Evolutionary conservation across 2,329 filamentous ascomycete species (phyloP), one percentile per base, ranked within the genome.

Genomic region (Colletotrichum sp.): DNA sequence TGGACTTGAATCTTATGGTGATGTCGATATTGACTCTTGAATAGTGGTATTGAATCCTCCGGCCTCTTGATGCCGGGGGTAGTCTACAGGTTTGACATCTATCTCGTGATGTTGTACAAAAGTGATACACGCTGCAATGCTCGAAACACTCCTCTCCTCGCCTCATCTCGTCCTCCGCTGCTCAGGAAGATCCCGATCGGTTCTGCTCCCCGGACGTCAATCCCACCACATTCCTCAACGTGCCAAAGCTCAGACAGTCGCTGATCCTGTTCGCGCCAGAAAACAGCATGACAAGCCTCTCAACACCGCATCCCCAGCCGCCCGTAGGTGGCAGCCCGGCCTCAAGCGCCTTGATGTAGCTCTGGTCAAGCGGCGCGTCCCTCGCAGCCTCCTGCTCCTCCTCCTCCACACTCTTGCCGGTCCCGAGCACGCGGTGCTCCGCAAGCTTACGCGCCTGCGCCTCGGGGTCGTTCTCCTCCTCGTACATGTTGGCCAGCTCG

Each of bases 401-500:
- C 76, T 72, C 72, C 12, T 71, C 81, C 78, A 55, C 75, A 21
- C 81, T 79, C 67, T 79, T 83, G 78, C 85, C 66, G 26, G 70
- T 86, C 59, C 84, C 82, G 24, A 85, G 81, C 30, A 80, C 83
- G 32, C 86, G 84, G 79, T 92, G 90, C 12, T 85, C 89, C 63
- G 92, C 85, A 78, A 99, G 96, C 85, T 99, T 99, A 71, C 91
- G 89, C 62, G 95, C 90, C 86, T 99, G 97, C 80, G 94, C 94
- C 70, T 94, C 93, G 0, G 97, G 97, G 68, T 95, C 95, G 84
- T 99, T 99, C 84, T 99, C 97, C 85, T 99, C 97, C 84, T 99
- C 97, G 84, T 99, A 99, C 88, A 96, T 98, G 85, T 99, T 99
- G 76, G 96, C 95, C 36, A 98, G 90, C 83, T 99, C 97, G 71